phyloP scores from a whole-genome alignment of 495 filamentous ascomycete species.

The Friedmanniomyces endolithicus region DNA sequence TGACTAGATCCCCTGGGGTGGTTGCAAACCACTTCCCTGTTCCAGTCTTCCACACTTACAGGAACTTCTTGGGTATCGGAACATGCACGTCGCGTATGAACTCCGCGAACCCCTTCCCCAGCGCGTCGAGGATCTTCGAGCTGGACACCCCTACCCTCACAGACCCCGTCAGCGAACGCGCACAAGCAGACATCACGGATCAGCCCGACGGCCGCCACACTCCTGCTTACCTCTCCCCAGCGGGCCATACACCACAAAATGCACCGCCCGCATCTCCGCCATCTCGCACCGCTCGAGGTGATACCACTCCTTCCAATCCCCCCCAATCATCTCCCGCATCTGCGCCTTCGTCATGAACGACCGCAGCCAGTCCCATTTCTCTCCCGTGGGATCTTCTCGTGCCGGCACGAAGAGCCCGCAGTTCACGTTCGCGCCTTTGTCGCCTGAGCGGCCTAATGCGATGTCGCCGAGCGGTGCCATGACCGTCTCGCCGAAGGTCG shows the following conservation, averaged over 20 bases:
- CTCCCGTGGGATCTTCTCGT: background rate
- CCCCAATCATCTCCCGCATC: constrained; percentile 25
- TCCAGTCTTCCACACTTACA: no score
- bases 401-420: constrained; percentile 25
- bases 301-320: constrained; percentile 21
- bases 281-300: constrained; percentile 27
- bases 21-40: no score
- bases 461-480: constrained; percentile 24
- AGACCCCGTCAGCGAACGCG: background rate
- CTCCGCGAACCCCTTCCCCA: constrained; percentile 29
- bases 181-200: background rate
- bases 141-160: constrained; percentile 13
- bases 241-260: constrained; percentile 27
- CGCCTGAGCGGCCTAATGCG: constrained; percentile 27
- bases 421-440: constrained; percentile 30
- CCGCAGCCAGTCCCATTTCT: constrained; percentile 29
- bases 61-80: constrained; percentile 20
- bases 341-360: constrained; percentile 22
- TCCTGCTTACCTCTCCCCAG: constrained; percentile 24
- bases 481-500: constrained; percentile 19
- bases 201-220: background rate
- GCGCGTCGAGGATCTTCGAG: constrained; percentile 20
- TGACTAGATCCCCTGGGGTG: no score
- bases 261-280: constrained; percentile 24
- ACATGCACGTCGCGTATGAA: constrained; percentile 22